Conservation (phyloP, 257 asterid species). For the Agastache rugosa region DNA sequence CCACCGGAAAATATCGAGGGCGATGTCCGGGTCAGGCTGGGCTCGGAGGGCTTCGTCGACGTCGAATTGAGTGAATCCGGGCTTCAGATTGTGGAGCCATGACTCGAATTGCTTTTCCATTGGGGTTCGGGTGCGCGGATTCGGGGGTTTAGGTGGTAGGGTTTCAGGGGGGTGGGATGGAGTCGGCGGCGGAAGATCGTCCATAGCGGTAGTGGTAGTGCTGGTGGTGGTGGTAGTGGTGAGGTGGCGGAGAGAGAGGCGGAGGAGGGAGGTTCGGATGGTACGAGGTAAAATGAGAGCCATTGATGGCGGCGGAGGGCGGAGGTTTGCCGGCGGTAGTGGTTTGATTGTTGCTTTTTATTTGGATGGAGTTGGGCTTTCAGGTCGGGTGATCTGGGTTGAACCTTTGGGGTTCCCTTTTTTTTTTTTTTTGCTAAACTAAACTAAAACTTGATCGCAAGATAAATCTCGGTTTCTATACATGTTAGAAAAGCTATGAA, state of each 20-base stretch:
- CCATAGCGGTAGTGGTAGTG: slow-evolving; percentile 44
- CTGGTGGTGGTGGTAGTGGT: slow-evolving; percentile 45
- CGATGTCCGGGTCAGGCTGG: slow-evolving; percentile 87
- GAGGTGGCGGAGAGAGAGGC: slow-evolving; percentile 46
- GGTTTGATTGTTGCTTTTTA: slow-evolving; percentile 3
- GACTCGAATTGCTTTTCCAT: slow-evolving; percentile 76
- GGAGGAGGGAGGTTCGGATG: slow-evolving; percentile 42
- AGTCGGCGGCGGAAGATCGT: slow-evolving; percentile 32
- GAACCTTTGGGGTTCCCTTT: neutral
- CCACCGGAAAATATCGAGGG: slow-evolving; percentile 97
- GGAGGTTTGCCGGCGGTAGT: slow-evolving; percentile 1
- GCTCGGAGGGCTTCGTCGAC: slow-evolving; percentile 66
- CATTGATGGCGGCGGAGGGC: slow-evolving; percentile 45
- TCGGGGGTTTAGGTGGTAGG: slow-evolving; percentile 41
- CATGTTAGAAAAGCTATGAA: no score
- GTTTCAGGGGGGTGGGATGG: slow-evolving; percentile 32
- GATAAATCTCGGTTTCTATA: no score
- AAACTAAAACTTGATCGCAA: no score
- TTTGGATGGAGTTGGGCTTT: neutral
- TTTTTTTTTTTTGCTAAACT: no score
- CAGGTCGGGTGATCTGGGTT: slow-evolving; percentile 22
- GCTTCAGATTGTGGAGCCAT: slow-evolving; percentile 72
- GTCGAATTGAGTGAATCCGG: slow-evolving; percentile 86
- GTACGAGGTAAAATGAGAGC: slow-evolving; percentile 38
- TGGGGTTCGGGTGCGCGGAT: slow-evolving; percentile 66